phyloP scores from a whole-genome alignment of 768 basidiomycete species.

The Boletus vermiculosoides region DNA sequence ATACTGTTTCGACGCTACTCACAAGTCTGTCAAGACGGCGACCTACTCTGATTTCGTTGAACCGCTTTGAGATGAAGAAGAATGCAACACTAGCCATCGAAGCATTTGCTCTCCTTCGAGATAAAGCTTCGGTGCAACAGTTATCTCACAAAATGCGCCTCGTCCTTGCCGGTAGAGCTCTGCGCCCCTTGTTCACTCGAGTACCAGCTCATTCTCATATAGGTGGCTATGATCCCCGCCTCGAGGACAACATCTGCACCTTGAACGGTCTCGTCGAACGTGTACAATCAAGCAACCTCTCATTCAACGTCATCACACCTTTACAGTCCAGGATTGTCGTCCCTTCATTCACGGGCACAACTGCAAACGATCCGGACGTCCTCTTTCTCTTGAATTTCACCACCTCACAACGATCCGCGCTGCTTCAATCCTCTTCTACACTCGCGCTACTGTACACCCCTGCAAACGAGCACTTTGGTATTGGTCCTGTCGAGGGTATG shows the following conservation, averaged over 20 bases:
- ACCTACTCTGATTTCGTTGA: constrained; percentile 83
- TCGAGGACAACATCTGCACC: constrained; percentile 79
- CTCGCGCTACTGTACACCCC: constrained; percentile 89
- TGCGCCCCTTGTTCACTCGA: background rate
- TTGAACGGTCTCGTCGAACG: constrained; percentile 61
- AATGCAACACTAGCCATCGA: constrained; percentile 79
- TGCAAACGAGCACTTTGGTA: constrained; percentile 94
- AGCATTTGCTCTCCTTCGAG: constrained; percentile 63
- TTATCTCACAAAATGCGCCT: constrained; percentile 52
- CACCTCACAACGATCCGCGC: constrained; percentile 74
- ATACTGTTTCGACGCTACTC: background rate
- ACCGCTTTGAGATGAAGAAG: constrained; percentile 96
- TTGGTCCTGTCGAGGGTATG: constrained; percentile 95
- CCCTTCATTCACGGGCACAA: constrained; percentile 43
- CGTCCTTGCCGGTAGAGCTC: constrained; percentile 67
- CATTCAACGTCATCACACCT: constrained; percentile 57
- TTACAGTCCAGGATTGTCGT: constrained; percentile 37
- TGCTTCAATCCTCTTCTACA: constrained; percentile 67
- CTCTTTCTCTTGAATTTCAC: constrained; percentile 93
- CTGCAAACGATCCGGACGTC: constrained; percentile 51
- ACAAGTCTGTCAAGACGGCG: constrained; percentile 42
- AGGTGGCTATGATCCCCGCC: constrained; percentile 90
- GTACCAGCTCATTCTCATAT: constrained; percentile 3
- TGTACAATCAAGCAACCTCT: constrained; percentile 52
- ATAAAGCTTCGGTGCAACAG: constrained; percentile 18